Conservation (phyloP, 129 eudicot genomes). For the Centella asiatica region DNA sequence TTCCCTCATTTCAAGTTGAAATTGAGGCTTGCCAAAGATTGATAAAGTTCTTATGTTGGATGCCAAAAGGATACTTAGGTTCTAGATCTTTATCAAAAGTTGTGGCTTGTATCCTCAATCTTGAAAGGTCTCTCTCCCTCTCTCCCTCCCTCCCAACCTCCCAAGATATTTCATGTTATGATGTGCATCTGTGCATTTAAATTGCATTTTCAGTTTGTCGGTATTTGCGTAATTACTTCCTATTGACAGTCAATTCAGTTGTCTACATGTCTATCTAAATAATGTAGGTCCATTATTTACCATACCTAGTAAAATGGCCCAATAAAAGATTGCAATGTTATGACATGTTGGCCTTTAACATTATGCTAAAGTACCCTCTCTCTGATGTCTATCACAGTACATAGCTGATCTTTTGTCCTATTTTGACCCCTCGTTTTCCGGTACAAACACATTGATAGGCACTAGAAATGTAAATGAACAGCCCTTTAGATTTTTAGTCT, state of each 20-base stretch:
- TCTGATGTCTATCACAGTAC: too few relatives aligned
- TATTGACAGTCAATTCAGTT: neutral
- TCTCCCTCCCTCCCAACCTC: neutral
- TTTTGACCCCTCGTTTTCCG: too few relatives aligned
- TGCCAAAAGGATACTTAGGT: slow-evolving; percentile 53
- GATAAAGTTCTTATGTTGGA: slow-evolving; percentile 49
- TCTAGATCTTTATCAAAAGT: slow-evolving; percentile 42
- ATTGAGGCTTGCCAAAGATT: slow-evolving; percentile 40
- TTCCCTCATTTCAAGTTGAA: slow-evolving; percentile 10
- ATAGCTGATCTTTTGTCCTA: too few relatives aligned
- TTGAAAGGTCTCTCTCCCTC: slow-evolving; percentile 51
- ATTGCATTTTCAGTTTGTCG: neutral
- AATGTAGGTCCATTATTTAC: neutral
- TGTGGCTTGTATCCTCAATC: slow-evolving; percentile 58
- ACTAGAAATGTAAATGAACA: too few relatives aligned
- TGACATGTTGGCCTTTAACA: too few relatives aligned
- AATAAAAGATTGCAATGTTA: too few relatives aligned
- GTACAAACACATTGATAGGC: too few relatives aligned
- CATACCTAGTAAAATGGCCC: too few relatives aligned
- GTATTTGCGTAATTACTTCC: neutral
- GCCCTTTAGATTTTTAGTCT: too few relatives aligned
- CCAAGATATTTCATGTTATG: neutral
- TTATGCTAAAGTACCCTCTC: too few relatives aligned
- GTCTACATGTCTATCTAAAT: neutral
- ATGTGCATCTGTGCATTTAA: neutral